phyloP scores from a whole-genome alignment of 495 filamentous ascomycete genomes.

The Podospora pseudocomata region DNA sequence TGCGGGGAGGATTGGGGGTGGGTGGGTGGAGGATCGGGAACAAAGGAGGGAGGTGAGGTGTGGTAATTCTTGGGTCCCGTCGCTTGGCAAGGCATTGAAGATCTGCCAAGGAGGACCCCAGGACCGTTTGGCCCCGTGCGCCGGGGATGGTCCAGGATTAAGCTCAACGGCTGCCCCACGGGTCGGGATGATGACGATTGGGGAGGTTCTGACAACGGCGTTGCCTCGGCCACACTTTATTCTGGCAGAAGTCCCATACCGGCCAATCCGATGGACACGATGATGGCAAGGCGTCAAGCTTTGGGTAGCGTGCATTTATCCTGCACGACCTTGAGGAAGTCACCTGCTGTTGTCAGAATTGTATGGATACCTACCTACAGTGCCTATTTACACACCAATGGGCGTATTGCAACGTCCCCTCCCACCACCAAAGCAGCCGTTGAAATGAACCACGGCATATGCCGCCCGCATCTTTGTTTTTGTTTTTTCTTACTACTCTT shows the following conservation, averaged over 20 bases:
- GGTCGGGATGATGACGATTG: slow-evolving; percentile 4
- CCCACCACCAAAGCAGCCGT: no score
- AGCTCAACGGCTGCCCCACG: slow-evolving; percentile 4
- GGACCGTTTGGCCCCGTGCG: neutral
- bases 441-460: neutral
- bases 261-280: neutral
- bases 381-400: no score
- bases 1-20: slow-evolving; percentile 35
- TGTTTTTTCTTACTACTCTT: neutral
- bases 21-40: no score
- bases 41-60: neutral
- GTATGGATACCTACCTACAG: no score
- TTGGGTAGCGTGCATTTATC: neutral
- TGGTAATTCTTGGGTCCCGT: neutral
- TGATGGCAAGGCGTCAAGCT: neutral
- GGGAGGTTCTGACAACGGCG: slow-evolving; percentile 7
- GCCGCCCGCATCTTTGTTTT: neutral
- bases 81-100: neutral
- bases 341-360: neutral
- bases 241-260: neutral
- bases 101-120: neutral
- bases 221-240: slow-evolving; percentile 16
- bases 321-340: neutral
- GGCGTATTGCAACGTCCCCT: no score
- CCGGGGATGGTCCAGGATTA: neutral